These are phyloP conservation scores for Globisporangium cylindrosporum DNA, from an alignment of 352 stramenopile species.

Conservation along the genomic window DNA sequence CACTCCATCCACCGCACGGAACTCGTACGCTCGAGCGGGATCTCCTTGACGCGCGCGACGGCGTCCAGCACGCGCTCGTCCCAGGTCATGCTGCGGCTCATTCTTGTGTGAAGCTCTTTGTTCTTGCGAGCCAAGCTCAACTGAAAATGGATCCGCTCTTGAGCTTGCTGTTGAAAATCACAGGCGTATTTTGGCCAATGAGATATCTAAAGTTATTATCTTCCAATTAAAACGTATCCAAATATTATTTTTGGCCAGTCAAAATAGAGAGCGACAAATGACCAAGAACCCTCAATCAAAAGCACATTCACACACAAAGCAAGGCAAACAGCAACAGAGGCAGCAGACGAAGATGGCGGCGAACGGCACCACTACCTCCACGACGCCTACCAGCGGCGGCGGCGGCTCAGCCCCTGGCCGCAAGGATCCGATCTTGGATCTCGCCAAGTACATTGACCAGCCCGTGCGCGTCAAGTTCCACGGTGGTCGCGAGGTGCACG, in stretches of 20 bases:
- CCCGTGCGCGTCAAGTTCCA: conserved; percentile 94
- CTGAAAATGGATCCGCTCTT: conserved; percentile 18
- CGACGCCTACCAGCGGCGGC: conserved; percentile 11
- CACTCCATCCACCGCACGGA: fast-evolving
- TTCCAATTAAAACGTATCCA: neutral
- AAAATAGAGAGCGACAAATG: neutral
- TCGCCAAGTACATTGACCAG: conserved; percentile 95
- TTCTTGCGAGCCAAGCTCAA: conserved; percentile 5
- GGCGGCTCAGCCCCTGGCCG: conserved; percentile 23
- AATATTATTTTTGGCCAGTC: neutral
- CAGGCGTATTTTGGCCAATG: neutral
- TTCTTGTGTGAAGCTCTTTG: conserved; percentile 12
- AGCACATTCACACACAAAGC: neutral
- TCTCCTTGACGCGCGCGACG: conserved; percentile 28
- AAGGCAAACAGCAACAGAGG: neutral
- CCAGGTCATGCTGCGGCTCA: conserved; percentile 44
- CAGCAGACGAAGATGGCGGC: conserved; percentile 42
- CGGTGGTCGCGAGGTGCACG: conserved; percentile 90
- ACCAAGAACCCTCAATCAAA: conserved; percentile 8
- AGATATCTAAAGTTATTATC: neutral
- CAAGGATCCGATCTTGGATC: conserved; percentile 91
- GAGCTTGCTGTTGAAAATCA: neutral
- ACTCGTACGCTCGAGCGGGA: conserved; percentile 42
- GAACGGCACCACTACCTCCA: conserved; percentile 35
- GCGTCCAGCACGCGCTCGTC: conserved; percentile 66